These are phyloP conservation scores for Haberlea rhodopensis DNA, from an alignment of 257 asterid genomes.

Conservation along the genomic window DNA sequence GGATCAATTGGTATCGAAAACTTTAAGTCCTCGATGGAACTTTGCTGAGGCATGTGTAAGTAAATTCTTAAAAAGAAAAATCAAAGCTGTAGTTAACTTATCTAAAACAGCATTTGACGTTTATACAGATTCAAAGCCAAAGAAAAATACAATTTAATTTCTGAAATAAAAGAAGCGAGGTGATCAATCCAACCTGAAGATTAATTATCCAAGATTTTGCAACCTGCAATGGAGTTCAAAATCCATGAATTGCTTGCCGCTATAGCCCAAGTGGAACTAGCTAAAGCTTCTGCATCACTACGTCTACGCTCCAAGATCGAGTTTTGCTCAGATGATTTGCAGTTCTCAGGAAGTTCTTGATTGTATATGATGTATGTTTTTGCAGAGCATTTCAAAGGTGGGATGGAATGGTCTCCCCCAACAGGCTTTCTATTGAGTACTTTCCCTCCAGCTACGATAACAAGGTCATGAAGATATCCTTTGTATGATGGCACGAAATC, in stretches of 20 bases:
- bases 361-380: conserved; percentile 56
- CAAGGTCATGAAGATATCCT: conserved; percentile 77
- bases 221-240: conserved; percentile 75
- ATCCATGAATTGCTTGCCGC: conserved; percentile 77
- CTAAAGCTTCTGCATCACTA: conserved; percentile 56
- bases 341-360: conserved; percentile 50
- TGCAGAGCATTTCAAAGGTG: conserved; percentile 24
- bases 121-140: conserved; percentile 26
- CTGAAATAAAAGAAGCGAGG: not conserved
- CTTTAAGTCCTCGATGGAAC: too few relatives aligned
- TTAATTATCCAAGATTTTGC: conserved; percentile 36
- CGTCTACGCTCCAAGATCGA: conserved; percentile 38
- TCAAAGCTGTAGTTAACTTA: too few relatives aligned
- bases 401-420: conserved; percentile 32
- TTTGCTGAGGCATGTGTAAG: too few relatives aligned
- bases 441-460: conserved; percentile 80
- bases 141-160: conserved; percentile 12
- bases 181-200: conserved; percentile 9
- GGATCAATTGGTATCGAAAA: too few relatives aligned
- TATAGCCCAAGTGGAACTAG: conserved; percentile 52
- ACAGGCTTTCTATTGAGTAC: conserved; percentile 77
- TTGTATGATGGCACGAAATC: conserved; percentile 65
- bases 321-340: conserved; percentile 32
- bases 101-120: not conserved
- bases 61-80: too few relatives aligned